Evolutionary conservation across 768 basidiomycete species (phyloP), one percentile per base, ranked within the genome.

Genomic region (Pisolithus tinctorius): DNA sequence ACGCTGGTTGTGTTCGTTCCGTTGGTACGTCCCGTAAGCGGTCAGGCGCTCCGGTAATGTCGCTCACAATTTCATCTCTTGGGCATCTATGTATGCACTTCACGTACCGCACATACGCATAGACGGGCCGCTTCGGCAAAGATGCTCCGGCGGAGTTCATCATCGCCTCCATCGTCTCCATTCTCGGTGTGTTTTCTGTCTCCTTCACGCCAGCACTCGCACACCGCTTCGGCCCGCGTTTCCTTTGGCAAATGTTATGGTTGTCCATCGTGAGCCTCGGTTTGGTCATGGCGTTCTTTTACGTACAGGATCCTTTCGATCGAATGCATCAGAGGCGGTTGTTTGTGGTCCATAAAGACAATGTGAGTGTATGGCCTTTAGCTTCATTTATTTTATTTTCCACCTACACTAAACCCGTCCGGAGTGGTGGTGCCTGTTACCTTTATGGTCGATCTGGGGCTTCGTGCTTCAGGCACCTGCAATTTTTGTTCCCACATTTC

Each of bases 1-100:
- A 80, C 86, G 3, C 58, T 90, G 40, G 88, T 94, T 42, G 86
- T 97, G 20, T 96, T 98, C 60, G 90, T 95, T 0, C 95, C 95
- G 6, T 68, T 96, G 60, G 88, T 88, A 55, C 47, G 79, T 68
- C 17, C 20, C 47, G 14, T 11, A 29, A 4, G 20, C 17, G 4
- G 4, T 1, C 6, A n/a, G 48, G 17, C 11, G 6, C 45, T 40
- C 10, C 34, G 51, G 45, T 49, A 7, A 8, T 44, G 44, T 44
- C 59, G 53, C 54, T 37, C 26, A 3, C n/a, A 43, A 13, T 13
- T 39, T 45, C 26, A 23, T 23, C 26, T 34, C 11, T 34, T 14
- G 20, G 20, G 20, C 34, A 13, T 34, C 34, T 34, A 34, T 14
- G 11, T 34, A 4, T 34, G 14, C 13, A 14, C 5, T 2, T 13